Base-by-base conservation (phyloP, 768 basidiomycete species). In the Rhodocollybia butyracea region DNA sequence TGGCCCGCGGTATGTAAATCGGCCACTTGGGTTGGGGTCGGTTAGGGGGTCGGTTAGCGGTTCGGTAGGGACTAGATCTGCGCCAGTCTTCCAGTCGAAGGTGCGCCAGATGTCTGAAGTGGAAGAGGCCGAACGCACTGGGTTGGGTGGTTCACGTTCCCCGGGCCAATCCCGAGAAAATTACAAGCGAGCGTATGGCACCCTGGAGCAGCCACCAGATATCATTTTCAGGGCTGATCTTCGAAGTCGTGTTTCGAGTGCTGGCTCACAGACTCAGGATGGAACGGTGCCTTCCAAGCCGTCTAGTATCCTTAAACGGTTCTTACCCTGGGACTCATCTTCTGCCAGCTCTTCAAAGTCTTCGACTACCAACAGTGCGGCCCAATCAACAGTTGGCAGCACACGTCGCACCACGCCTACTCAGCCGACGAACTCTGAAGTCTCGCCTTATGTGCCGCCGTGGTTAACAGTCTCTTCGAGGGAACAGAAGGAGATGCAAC, bases 271-370 rank as follows among this genome's bases (percentile, higher is more conserved):
- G 45, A 24, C 22, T 26, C 45, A 22, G 15, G 45, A 12, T 10
- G 5, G 4, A 17, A 10, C 51, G 8, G n/a, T 31, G 22, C 10
- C 51, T 15, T 53, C 51, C 6, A 29, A 7, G 27, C 22, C 32
- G 22, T 17, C 51, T 5, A 53, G 24, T 24, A 41, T 53, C 34
- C 26, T 53, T 19, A 53, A 53, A 22, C 40, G 51, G 8, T 41
- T 53, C n/a, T 42, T 53, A 42, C 38, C 51, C 27, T 53, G 51
- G 51, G 51, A 53, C 30, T 24, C 39, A 31, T 42, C 51, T 30
- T 53, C 15, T 24, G 17, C 29, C 10, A 43, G 10, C 27, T 53
- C 51, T 17, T 40, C 51, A 30, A 36, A n/a, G 34, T 41, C 21
- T 2, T 19, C 19, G 5, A 41, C 13, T 29, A n/a, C 51, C 10